These are phyloP conservation scores for Wickerhamiella allomyrinae DNA, from an alignment of 805 yeast species.

Conservation along the genomic window DNA sequence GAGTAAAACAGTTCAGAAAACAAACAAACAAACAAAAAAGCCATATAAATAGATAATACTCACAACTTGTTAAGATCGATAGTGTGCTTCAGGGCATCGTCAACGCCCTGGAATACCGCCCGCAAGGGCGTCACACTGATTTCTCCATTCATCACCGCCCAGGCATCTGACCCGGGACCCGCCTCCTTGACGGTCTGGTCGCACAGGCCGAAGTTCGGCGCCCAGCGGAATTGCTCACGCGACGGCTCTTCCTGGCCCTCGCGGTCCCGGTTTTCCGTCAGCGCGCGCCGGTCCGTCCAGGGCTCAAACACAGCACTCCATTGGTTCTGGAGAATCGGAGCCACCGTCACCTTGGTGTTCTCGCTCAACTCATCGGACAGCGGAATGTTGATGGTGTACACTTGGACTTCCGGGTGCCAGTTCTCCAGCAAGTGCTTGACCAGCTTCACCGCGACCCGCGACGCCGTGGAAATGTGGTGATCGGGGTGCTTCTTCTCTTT, in stretches of 20 bases:
- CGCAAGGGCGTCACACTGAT: conserved; percentile 27
- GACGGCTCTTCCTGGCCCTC: neutral
- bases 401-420: conserved; percentile 48
- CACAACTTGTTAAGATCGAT: conserved; percentile 6
- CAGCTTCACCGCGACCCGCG: conserved; percentile 49
- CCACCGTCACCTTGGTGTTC: conserved; percentile 52
- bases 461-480: conserved; percentile 45
- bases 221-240: conserved; percentile 45
- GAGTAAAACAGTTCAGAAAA: neutral
- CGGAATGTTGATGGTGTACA: conserved; percentile 79
- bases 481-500: conserved; percentile 35
- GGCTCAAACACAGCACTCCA: conserved; percentile 56
- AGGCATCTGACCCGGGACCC: conserved; percentile 47
- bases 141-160: conserved; percentile 48
- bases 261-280: conserved; percentile 22
- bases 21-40: neutral
- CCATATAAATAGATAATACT: neutral
- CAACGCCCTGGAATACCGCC: conserved; percentile 12
- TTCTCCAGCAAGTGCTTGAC: conserved; percentile 42
- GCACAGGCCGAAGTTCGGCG: conserved; percentile 62
- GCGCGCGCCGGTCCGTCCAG: conserved; percentile 18
- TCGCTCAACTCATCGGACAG: conserved; percentile 38
- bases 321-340: conserved; percentile 66
- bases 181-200: conserved; percentile 37
- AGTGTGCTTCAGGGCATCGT: conserved; percentile 1